Percentiles rank a stretch among this genome's conserved stretches.
phyloP scores from a whole-genome alignment of 2,329 filamentous ascomycete species.

The Venturia pyrina region DNA sequence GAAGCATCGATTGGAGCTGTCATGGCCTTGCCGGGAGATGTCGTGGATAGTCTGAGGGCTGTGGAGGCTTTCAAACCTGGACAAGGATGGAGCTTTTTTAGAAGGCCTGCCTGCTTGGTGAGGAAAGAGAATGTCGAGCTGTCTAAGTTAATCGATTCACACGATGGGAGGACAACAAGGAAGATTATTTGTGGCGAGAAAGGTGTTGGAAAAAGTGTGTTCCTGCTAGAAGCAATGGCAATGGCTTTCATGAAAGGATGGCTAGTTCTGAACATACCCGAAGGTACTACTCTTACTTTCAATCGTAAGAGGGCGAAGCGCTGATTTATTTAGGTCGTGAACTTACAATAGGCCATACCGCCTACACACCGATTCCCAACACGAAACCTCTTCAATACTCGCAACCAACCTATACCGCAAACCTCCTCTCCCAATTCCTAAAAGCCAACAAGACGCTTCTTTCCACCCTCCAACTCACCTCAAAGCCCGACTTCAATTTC shows the following conservation, averaged over 20 bases:
- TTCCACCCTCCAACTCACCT: constrained; percentile 37
- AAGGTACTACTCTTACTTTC: constrained; percentile 50
- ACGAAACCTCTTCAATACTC: constrained; percentile 50
- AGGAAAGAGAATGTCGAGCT: constrained; percentile 69
- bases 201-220: constrained; percentile 75
- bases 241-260: constrained; percentile 75
- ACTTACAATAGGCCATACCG: constrained; percentile 66
- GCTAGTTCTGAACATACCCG: constrained; percentile 82
- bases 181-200: constrained; percentile 64
- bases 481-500: constrained; percentile 39
- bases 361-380: constrained; percentile 62
- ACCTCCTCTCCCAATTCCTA: constrained; percentile 61
- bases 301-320: background rate
- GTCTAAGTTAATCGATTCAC: constrained; percentile 47
- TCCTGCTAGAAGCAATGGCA: constrained; percentile 73
- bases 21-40: constrained; percentile 54
- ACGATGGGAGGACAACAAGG: constrained; percentile 40
- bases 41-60: constrained; percentile 73
- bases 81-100: constrained; percentile 82
- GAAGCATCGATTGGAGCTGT: constrained; percentile 36
- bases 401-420: constrained; percentile 68
- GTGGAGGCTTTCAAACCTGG: constrained; percentile 83
- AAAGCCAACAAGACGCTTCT: constrained; percentile 64
- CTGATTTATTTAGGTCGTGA: constrained; percentile 54
- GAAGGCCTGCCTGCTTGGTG: constrained; percentile 68